A percentile compares a stretch with the other conserved stretches of the same genome.
Conservation (phyloP, 2,329 filamentous ascomycete genomes). For the Diaporthe sp. region DNA sequence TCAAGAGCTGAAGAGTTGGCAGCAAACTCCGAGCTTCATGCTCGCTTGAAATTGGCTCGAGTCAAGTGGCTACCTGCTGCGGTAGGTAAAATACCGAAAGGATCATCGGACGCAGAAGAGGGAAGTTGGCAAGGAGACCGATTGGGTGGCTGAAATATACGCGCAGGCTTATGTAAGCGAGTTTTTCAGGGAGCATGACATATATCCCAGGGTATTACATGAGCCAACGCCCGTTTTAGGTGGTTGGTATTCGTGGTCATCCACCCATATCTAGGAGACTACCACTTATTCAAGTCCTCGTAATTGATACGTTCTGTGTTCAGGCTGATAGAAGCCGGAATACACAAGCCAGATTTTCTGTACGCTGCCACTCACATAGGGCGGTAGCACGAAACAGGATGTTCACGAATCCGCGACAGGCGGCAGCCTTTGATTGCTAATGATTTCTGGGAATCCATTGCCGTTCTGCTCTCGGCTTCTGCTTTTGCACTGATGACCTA, state of each 20-base stretch:
- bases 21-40: neutral
- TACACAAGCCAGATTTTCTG: neutral
- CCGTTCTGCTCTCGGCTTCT: too few species aligned
- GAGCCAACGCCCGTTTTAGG: neutral
- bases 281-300: neutral
- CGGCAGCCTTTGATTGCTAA: neutral
- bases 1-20: neutral
- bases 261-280: too few species aligned
- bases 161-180: neutral
- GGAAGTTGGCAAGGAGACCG: neutral
- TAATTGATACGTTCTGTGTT: neutral
- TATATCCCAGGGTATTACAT: neutral
- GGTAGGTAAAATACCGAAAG: neutral
- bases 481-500: neutral
- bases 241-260: neutral
- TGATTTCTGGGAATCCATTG: neutral
- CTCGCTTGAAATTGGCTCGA: neutral
- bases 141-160: neutral
- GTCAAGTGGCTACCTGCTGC: neutral
- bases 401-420: too few species aligned
- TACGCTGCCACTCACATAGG: neutral
- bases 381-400: too few species aligned
- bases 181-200: neutral
- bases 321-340: neutral
- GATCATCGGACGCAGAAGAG: neutral